A percentile compares a stretch with the other conserved stretches of the same genome.
phyloP scores from a whole-genome alignment of 2,329 filamentous ascomycete genomes.

The Beauveria sp. region DNA sequence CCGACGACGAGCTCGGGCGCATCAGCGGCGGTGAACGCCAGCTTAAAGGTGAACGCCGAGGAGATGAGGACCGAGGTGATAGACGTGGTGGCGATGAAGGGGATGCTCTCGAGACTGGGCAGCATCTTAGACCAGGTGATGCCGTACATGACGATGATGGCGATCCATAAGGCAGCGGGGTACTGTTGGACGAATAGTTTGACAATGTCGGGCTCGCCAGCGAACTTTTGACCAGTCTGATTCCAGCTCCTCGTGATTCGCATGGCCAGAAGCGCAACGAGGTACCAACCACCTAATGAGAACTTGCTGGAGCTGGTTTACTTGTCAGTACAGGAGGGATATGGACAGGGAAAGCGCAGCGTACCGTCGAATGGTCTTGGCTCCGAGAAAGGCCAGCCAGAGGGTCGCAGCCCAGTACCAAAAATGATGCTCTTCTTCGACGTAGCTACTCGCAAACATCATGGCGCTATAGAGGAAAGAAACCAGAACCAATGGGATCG shows the following conservation, averaged over 20 bases:
- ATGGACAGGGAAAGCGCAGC: not conserved
- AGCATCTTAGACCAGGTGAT: conserved; percentile 44
- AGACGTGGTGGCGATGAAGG: conserved; percentile 32
- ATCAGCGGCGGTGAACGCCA: conserved; percentile 80
- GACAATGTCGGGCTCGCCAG: conserved; percentile 82
- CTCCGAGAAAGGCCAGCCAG: conserved; percentile 53
- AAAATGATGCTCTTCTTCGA: conserved; percentile 97
- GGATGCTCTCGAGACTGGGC: conserved; percentile 33
- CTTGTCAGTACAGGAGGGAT: conserved; percentile 10
- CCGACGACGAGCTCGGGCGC: conserved; percentile 70
- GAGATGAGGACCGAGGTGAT: conserved; percentile 35
- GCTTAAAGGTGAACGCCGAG: conserved; percentile 72
- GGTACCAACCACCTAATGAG: conserved; percentile 23
- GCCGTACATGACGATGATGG: conserved; percentile 64
- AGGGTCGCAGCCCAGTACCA: conserved; percentile 86
- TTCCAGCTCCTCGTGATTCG: conserved; percentile 78
- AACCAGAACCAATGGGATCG: conserved; percentile 38
- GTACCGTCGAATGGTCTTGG: conserved; percentile 38
- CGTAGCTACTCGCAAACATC: conserved; percentile 98
- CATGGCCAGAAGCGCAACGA: conserved; percentile 50
- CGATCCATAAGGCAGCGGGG: conserved; percentile 62
- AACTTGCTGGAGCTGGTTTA: conserved; percentile 20
- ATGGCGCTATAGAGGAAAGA: conserved; percentile 65
- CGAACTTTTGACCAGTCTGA: conserved; percentile 93
- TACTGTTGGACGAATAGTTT: conserved; percentile 59